These are phyloP conservation scores for Inonotus obliquus DNA, from an alignment of 1,284 basidiomycete species.

Conservation along the genomic window DNA sequence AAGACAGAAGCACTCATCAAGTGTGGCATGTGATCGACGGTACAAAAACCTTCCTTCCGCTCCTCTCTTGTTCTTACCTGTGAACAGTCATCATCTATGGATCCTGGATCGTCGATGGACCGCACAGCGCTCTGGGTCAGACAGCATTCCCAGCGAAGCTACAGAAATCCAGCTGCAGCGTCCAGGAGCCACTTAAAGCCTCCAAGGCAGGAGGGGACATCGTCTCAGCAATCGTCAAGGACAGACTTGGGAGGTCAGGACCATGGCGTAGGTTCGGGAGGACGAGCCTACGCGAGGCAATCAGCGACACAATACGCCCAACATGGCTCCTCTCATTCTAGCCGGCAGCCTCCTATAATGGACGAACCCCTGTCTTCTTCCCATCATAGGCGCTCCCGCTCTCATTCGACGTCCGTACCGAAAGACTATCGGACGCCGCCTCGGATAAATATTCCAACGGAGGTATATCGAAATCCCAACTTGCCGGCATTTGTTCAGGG, in stretches of 20 bases:
- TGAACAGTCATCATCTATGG: conserved; percentile 4
- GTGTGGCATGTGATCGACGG: conserved; percentile 14
- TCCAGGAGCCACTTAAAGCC: conserved; percentile 3
- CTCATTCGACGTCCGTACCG: conserved; percentile 6
- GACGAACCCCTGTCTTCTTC: conserved; percentile 14
- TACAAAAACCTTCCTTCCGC: conserved; percentile 12
- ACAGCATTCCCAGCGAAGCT: conserved; percentile 8
- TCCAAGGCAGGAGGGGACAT: conserved; percentile 9
- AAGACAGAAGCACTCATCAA: conserved; percentile 6
- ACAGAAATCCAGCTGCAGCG: background rate
- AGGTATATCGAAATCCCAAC: conserved; percentile 11
- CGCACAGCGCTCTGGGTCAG: conserved; percentile 19
- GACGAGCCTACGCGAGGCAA: conserved; percentile 10
- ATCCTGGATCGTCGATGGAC: conserved; percentile 14
- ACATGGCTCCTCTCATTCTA: conserved; percentile 8
- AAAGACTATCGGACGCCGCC: conserved; percentile 12
- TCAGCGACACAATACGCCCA: conserved; percentile 4
- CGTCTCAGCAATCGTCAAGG: conserved; percentile 17
- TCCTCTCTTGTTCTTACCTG: background rate
- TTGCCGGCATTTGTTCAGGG: conserved; percentile 19
- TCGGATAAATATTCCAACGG: conserved; percentile 14
- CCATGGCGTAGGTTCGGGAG: conserved; percentile 13
- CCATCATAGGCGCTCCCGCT: conserved; percentile 8
- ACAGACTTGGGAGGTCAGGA: conserved; percentile 16
- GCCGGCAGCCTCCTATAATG: background rate